These are phyloP conservation scores for Gossypium rotundifolium DNA, from an alignment of 345 rosid species.

Conservation along the genomic window DNA sequence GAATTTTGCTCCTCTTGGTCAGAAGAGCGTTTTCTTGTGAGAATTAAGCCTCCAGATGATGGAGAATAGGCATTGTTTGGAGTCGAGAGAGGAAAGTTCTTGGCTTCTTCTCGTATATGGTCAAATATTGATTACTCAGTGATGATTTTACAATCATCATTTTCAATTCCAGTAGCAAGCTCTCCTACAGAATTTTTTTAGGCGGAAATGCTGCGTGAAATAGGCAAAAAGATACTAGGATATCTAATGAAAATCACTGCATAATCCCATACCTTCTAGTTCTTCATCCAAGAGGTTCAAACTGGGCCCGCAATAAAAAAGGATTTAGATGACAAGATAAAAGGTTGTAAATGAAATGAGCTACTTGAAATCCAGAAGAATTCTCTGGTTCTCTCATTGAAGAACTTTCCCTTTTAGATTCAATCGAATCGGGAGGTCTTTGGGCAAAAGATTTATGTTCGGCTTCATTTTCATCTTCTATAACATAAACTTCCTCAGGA, in stretches of 20 bases:
- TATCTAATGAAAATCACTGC: not conserved
- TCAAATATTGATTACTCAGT: slow-evolving; percentile 61
- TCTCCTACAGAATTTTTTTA: slow-evolving; percentile 31
- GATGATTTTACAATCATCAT: slow-evolving; percentile 44
- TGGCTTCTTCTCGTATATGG: slow-evolving; percentile 80
- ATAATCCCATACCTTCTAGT: slow-evolving; percentile 46
- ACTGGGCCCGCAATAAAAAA: slow-evolving; percentile 59
- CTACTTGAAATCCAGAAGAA: slow-evolving; percentile 8
- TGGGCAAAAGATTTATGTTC: slow-evolving; percentile 19
- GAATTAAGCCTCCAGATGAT: slow-evolving; percentile 32
- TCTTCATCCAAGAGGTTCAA: slow-evolving; percentile 87
- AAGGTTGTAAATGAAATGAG: not conserved
- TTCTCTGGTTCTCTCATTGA: slow-evolving; percentile 34
- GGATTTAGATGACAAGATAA: not conserved
- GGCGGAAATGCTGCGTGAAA: slow-evolving; percentile 9
- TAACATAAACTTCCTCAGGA: slow-evolving; percentile 29
- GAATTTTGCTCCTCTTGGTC: slow-evolving; percentile 23
- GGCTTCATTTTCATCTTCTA: slow-evolving; percentile 35
- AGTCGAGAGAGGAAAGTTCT: slow-evolving; percentile 49
- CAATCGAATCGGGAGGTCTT: slow-evolving; percentile 18
- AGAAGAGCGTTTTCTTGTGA: slow-evolving; percentile 40
- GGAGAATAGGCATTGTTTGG: slow-evolving; percentile 27
- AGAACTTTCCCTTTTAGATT: slow-evolving; percentile 19
- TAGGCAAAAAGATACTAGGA: slow-evolving; percentile 4
- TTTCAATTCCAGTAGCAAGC: slow-evolving; percentile 29